Evolutionary conservation across 139 green algal genomes (phyloP), one percentile per base, ranked within the genome.

Genomic region (Medakamo hakoo): DNA sequence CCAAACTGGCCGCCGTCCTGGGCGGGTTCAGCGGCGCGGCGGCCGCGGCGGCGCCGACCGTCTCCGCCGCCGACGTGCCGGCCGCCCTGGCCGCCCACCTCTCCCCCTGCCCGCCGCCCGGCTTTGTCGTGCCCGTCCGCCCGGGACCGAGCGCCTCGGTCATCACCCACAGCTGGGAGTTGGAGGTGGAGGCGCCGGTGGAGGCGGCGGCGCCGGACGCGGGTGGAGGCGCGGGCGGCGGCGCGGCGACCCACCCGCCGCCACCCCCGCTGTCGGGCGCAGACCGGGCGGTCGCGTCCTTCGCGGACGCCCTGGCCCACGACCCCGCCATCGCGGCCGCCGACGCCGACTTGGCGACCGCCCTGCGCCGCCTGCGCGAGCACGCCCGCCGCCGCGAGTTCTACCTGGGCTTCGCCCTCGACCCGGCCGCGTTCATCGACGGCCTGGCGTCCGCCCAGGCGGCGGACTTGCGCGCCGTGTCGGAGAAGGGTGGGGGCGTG

Each of bases 361-460:
- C 40, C 40, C 40, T 52, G 40, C 40, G 40, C 40, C 40, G 40
- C 40, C 40, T 52, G 40, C 40, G 40, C 60, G 80, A 89, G 68
- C 73, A 80, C 57, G 62, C 67, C n/a, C 68, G 78, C 19, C 73
- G 85, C 30, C 71, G 82, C 14, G 63, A 67, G 4, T 80, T 87
- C 66, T 82, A 84, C 57, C 65, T 86, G 28, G 78, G 65, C 9
- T 93, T 93, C 57, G 70, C 66, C 14, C 67, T 82, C 26, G 70
- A 63, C 20, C 85, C 85, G 21, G 71, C 80, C 1, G 85, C 89
- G 21, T 88, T 89, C 71, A 80, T 89, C 60, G 81, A 86, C 66
- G 72, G 66, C 19, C 58, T 92, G 31, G 62, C 90, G 16, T 75
- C 72, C 18, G 70, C 72, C 4, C 82, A 91, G 68, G 65, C 59